Evolutionary conservation across 1,284 basidiomycete species (phyloP).

Genomic region (Sanghuangporus baumii): DNA sequence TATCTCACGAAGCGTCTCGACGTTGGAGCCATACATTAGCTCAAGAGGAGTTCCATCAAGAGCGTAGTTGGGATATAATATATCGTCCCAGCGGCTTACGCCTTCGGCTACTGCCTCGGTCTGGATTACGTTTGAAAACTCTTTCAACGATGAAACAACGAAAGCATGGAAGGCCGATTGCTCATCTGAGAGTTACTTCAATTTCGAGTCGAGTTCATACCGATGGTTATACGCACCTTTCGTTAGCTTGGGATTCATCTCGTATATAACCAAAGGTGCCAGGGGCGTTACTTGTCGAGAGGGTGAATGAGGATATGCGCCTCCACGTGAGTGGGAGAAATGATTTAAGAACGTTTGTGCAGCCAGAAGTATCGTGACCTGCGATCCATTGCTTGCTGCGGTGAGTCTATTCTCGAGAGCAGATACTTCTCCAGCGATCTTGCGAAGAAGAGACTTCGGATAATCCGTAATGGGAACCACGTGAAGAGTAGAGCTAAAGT

Average conservation of each 20-base stretch:
- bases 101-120: slow-evolving; percentile 6
- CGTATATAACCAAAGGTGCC: neutral
- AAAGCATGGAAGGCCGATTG: neutral
- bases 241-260: neutral
- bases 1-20: slow-evolving; percentile 1
- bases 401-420: neutral
- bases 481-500: neutral
- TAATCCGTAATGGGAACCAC: slow-evolving; percentile 9
- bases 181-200: neutral
- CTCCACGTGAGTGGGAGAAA: slow-evolving; percentile 6
- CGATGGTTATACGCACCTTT: neutral
- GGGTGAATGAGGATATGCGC: slow-evolving; percentile 14
- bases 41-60: slow-evolving; percentile 12
- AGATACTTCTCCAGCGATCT: neutral
- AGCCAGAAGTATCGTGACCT: neutral
- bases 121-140: slow-evolving; percentile 1
- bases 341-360: slow-evolving; percentile 8
- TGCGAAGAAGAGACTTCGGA: neutral
- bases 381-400: neutral
- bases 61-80: slow-evolving; percentile 21
- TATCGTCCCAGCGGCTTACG: slow-evolving; percentile 14
- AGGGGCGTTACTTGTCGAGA: slow-evolving; percentile 3
- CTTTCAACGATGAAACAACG: neutral
- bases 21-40: slow-evolving; percentile 18
- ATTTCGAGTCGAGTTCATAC: neutral